Base-by-base conservation (phyloP, 179 eudicot species). In the Beta corolliflora region DNA sequence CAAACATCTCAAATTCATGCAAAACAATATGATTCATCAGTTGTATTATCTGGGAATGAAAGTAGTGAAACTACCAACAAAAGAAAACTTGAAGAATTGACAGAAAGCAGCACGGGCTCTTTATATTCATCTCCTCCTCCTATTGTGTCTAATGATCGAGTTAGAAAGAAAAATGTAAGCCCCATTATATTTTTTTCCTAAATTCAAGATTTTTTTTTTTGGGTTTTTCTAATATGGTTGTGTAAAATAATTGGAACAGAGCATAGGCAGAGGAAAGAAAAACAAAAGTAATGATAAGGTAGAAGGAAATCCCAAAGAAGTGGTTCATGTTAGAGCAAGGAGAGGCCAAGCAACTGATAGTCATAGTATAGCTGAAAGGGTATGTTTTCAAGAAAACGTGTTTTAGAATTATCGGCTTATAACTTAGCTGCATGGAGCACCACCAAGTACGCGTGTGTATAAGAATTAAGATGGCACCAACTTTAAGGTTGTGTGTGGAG, bases 271-370 rank as follows among this genome's bases (percentile, higher is more conserved):
- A 86, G 93, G 88, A 63, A 91, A 91, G 71, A 84, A 84, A 87
- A 80, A 45, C 71, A 90, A 81, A 72, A 66, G 19, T 13, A 87
- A 19, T 7, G 84, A 79, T 5, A 83, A 83, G 10, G 89, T 66
- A 70, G 92, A 83, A 3, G 88, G 89, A 79, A 91, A 88, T 80
- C 77, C 82, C 19, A 87, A 87, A 67, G 95, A 90, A 76, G 98
- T 94, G 70, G 93, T 94, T 63, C 98, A 94, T 85, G 97, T 94
- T 19, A 89, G 98, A 87, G 98, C 98, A 2, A 88, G 88, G 78
- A 89, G 98, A 78, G 98, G 98, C 81, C 97, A 93, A 86, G 98
- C 98, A n/a, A 94, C 98, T 77, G 97, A 93, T 78, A 94, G 94
- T 86, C 98, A 94, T 85, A 94, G 98, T 81, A 83, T 94, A 83